phyloP scores from a whole-genome alignment of 176 grass and related monocot genomes.

The Carex myosuroides region DNA sequence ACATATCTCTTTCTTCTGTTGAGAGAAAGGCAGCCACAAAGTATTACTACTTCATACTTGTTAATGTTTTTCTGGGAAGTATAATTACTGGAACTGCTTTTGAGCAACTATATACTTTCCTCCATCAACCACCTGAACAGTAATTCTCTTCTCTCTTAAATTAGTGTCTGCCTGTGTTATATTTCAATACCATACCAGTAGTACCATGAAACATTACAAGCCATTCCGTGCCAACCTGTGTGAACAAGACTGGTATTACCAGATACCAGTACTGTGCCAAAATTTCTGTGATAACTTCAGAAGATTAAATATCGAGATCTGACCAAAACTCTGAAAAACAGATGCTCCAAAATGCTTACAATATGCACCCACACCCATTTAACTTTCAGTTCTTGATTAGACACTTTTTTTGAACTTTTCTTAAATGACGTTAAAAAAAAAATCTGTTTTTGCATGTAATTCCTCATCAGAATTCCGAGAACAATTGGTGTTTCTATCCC shows the following conservation, averaged over 20 bases:
- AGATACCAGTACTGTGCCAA: neutral
- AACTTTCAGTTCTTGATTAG: neutral
- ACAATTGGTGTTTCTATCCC: constrained; percentile 95
- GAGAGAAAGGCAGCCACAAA: constrained; percentile 88
- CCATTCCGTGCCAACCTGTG: neutral
- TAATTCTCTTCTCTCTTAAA: constrained; percentile 34
- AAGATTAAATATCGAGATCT: neutral
- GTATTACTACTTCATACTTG: constrained; percentile 98
- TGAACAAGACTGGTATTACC: neutral
- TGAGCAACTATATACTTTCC: constrained; percentile 75
- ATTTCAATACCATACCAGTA: neutral
- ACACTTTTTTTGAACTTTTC: neutral
- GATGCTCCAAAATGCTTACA: neutral
- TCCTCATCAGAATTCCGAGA: constrained; percentile 61
- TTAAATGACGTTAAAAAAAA: neutral
- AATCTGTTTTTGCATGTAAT: neutral
- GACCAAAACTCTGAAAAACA: neutral
- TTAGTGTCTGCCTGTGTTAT: neutral
- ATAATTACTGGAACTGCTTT: constrained; percentile 91
- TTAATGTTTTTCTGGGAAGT: constrained; percentile 95
- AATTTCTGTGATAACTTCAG: neutral
- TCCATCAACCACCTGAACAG: constrained; percentile 74
- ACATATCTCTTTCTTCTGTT: constrained; percentile 77
- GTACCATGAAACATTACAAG: neutral
- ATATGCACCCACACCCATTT: neutral